Percentiles rank a stretch among this genome's conserved stretches.
Evolutionary conservation across 2,329 filamentous ascomycete species (phyloP).

Genomic region (Drechslera avenae): DNA sequence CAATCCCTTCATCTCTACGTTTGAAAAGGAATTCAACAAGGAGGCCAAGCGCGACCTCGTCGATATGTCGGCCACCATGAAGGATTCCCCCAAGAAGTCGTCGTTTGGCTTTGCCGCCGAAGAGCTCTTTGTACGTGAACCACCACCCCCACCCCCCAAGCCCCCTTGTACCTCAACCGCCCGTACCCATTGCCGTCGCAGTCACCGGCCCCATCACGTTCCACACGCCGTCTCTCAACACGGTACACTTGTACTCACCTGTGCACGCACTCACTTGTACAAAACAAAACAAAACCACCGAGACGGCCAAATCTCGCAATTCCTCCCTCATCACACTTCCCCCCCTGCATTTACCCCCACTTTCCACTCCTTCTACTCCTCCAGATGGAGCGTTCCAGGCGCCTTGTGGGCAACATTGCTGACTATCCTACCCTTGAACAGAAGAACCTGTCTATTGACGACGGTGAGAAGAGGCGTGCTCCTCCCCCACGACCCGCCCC

Average conservation of each 20-base stretch:
- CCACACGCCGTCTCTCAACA: conserved; percentile 12
- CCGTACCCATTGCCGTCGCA: conserved; percentile 12
- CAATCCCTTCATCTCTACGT: conserved; percentile 75
- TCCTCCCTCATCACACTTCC: no score
- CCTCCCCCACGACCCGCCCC: conserved; percentile 41
- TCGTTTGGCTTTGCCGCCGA: conserved; percentile 61
- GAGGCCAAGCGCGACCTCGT: conserved; percentile 40
- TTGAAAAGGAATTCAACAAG: conserved; percentile 50
- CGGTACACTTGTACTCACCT: conserved; percentile 6
- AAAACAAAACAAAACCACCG: background rate
- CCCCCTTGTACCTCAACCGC: conserved; percentile 14
- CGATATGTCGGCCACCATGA: conserved; percentile 47
- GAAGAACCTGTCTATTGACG: conserved; percentile 71
- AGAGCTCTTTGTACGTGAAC: conserved; percentile 75
- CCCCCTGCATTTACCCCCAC: no score
- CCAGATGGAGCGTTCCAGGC: conserved; percentile 49
- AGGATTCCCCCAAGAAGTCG: conserved; percentile 53
- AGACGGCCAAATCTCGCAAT: no score
- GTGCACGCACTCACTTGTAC: conserved; percentile 4
- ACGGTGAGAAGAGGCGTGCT: conserved; percentile 55
- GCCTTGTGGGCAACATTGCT: conserved; percentile 50
- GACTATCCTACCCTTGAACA: conserved; percentile 52
- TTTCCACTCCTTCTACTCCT: background rate
- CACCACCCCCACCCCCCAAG: no score
- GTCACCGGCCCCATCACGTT: conserved; percentile 21